phyloP scores from a whole-genome alignment of 495 filamentous ascomycete species.

The Xylaria bambusicola region DNA sequence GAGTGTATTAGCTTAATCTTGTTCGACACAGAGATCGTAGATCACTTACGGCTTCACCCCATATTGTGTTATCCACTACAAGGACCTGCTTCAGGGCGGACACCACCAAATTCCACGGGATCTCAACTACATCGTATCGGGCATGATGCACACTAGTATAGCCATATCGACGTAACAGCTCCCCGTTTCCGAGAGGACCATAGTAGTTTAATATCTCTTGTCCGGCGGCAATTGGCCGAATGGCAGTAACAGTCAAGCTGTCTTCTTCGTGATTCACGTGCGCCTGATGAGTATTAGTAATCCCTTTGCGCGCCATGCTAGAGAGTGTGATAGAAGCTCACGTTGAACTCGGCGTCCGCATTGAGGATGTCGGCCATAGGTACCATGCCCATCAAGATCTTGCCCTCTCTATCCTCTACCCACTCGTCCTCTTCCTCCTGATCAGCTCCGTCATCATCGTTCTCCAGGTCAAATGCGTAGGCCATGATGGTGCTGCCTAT shows the following conservation, averaged over 20 bases:
- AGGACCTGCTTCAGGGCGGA: constrained; percentile 43
- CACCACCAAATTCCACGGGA: constrained; percentile 61
- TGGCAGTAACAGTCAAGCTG: constrained; percentile 64
- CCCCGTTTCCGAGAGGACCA: constrained; percentile 76
- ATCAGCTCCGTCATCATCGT: constrained; percentile 51
- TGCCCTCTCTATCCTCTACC: constrained; percentile 69
- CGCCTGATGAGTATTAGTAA: constrained; percentile 43
- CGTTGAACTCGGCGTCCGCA: constrained; percentile 80
- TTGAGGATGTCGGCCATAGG: constrained; percentile 92
- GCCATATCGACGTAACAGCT: constrained; percentile 84
- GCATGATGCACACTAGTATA: constrained; percentile 80
- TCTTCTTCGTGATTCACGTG: constrained; percentile 72
- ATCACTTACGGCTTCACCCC: constrained; percentile 46
- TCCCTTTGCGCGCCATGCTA: background rate
- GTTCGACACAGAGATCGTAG: background rate
- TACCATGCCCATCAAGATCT: constrained; percentile 76
- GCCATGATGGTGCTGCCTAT: constrained; percentile 92
- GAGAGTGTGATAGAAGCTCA: constrained; percentile 26
- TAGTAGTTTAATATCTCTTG: constrained; percentile 92
- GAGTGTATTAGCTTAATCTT: constrained; percentile 17
- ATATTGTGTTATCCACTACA: constrained; percentile 39
- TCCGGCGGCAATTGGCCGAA: constrained; percentile 65
- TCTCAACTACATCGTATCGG: constrained; percentile 78
- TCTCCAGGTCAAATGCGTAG: constrained; percentile 84
- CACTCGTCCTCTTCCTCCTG: constrained; percentile 62